Evolutionary conservation across 495 filamentous ascomycete genomes (phyloP).

Genomic region (Lasiosphaeria hispida): DNA sequence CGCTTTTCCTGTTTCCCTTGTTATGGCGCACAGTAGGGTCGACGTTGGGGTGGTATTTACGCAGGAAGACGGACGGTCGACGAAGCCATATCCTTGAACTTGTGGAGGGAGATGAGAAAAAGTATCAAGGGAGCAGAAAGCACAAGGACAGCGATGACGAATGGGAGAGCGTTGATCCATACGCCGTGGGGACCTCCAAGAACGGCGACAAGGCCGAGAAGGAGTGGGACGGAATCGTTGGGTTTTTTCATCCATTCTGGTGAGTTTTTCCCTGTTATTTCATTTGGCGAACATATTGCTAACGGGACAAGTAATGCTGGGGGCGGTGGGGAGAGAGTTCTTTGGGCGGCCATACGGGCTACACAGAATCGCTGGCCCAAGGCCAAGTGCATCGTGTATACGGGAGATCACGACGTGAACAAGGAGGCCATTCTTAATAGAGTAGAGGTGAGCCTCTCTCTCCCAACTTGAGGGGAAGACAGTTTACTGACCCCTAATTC

Average conservation of each 20-base stretch:
- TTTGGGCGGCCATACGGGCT: constrained; percentile 92
- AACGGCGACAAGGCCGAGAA: constrained; percentile 52
- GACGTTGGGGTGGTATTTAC: constrained; percentile 62
- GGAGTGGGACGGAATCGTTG: constrained; percentile 80
- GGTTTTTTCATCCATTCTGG: constrained; percentile 98
- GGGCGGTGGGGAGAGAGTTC: constrained; percentile 90
- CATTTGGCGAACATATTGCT: background rate
- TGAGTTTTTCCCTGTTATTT: constrained; percentile 47
- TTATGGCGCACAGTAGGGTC: constrained; percentile 42
- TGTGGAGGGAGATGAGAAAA: constrained; percentile 59
- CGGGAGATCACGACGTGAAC: constrained; percentile 83
- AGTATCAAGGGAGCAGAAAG: constrained; percentile 29
- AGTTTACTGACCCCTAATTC: background rate
- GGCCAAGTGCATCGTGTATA: constrained; percentile 87
- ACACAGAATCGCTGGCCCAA: constrained; percentile 88
- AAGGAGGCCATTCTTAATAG: constrained; percentile 74
- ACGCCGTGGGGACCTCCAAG: constrained; percentile 47
- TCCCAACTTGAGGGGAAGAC: background rate
- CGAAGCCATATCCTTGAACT: constrained; percentile 60
- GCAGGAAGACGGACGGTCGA: constrained; percentile 61
- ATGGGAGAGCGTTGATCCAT: constrained; percentile 72
- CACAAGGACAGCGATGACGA: constrained; percentile 56
- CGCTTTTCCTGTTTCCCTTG: constrained; percentile 32
- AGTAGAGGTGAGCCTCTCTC: constrained; percentile 57
- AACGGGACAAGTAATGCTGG: constrained; percentile 72